These are phyloP conservation scores for Colletotrichum sp. DNA, from an alignment of 2,329 filamentous ascomycete species.

Conservation along the genomic window DNA sequence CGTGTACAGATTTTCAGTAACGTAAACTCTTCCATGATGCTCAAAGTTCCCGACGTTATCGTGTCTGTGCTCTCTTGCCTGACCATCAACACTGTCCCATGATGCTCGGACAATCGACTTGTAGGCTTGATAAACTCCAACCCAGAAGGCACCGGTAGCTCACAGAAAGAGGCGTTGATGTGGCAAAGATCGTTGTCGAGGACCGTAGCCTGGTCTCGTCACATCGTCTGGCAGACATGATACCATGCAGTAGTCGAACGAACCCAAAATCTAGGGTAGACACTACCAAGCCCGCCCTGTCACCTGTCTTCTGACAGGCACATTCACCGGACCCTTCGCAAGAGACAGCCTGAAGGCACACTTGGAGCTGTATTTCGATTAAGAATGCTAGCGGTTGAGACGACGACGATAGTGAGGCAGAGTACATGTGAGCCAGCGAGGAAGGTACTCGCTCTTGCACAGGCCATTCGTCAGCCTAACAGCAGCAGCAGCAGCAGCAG, in stretches of 20 bases:
- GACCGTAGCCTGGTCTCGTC: background rate
- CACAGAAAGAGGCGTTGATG: too few species aligned
- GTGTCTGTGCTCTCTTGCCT: background rate
- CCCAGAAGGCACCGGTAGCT: background rate
- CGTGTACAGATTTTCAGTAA: background rate
- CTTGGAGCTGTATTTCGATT: too few species aligned
- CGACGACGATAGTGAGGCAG: too few species aligned
- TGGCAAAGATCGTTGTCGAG: background rate
- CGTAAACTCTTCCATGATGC: background rate
- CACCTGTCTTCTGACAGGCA: too few species aligned
- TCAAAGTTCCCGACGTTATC: background rate
- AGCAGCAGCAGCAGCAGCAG: background rate
- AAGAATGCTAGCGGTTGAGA: too few species aligned
- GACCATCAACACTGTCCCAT: background rate
- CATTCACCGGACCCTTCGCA: too few species aligned
- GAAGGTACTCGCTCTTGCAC: too few species aligned
- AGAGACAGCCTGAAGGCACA: too few species aligned
- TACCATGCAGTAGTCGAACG: background rate
- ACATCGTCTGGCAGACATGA: background rate
- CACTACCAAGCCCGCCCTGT: too few species aligned
- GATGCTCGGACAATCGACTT: background rate
- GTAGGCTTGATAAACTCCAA: background rate
- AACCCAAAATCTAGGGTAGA: background rate
- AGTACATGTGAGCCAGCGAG: too few species aligned
- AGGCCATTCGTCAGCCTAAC: background rate